phyloP scores from a whole-genome alignment of 805 yeast species.

The Priceomyces haplophilus region DNA sequence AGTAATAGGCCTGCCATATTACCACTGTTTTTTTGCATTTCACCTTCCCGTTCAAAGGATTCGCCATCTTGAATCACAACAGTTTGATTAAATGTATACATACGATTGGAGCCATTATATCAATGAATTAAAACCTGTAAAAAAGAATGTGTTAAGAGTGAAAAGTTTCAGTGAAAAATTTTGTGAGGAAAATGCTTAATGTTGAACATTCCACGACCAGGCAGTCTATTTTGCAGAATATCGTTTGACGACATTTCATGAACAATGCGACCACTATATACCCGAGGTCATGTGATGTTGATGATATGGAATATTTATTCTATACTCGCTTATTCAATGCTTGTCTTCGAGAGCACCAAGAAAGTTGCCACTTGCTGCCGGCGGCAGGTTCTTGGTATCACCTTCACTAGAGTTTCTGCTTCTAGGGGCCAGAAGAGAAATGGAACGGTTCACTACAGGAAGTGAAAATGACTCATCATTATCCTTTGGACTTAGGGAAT shows the following conservation, averaged over 20 bases:
- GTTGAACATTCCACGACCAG: conserved; percentile 1
- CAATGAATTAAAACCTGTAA: conserved; percentile 2
- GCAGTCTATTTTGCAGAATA: neutral
- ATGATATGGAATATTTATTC: neutral
- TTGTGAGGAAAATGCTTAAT: neutral
- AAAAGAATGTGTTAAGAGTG: neutral
- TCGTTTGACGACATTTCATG: neutral
- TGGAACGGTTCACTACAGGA: conserved; percentile 33
- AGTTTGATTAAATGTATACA: conserved; percentile 39
- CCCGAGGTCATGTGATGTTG: neutral
- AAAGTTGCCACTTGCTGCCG: neutral
- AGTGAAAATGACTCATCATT: conserved; percentile 53
- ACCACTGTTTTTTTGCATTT: neutral
- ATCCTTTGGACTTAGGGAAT: neutral
- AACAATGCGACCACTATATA: neutral
- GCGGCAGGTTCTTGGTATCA: neutral
- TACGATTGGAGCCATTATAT: conserved; percentile 86
- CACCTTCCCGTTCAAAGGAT: conserved; percentile 33
- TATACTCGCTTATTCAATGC: neutral
- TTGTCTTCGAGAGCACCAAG: conserved; percentile 2
- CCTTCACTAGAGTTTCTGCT: conserved; percentile 2
- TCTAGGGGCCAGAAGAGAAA: conserved; percentile 11
- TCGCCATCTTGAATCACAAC: conserved; percentile 1
- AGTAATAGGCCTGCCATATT: neutral
- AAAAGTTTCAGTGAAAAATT: conserved; percentile 1